These are phyloP conservation scores for Aureobasidium uvarum DNA, from an alignment of 2,329 filamentous ascomycete species.

Conservation along the genomic window DNA sequence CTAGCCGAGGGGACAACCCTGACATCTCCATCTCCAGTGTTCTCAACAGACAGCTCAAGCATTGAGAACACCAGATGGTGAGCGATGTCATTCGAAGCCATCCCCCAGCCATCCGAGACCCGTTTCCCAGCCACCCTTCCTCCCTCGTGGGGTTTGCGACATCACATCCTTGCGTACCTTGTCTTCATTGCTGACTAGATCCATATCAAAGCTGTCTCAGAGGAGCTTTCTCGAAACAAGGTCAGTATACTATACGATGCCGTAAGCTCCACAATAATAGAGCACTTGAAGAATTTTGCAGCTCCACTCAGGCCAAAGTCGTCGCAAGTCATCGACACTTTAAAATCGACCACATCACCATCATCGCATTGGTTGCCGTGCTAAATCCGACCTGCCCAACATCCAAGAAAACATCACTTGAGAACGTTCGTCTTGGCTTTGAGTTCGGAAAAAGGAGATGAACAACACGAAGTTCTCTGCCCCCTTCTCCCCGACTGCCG, in stretches of 20 bases:
- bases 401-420: constrained; percentile 8
- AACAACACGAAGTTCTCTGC: constrained; percentile 1
- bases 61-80: not conserved
- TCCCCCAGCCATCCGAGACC: constrained; percentile 13
- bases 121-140: constrained; percentile 6
- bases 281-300: not conserved
- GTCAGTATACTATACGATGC: not conserved
- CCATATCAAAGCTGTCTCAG: not conserved
- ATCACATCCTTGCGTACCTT: not conserved
- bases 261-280: not conserved
- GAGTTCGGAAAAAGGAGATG: constrained; percentile 18
- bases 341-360: not conserved
- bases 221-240: not conserved
- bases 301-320: not conserved
- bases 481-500: not conserved
- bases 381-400: constrained; percentile 3
- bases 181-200: not conserved
- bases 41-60: not conserved
- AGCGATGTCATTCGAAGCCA: not conserved
- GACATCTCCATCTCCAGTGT: not conserved
- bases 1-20: not conserved
- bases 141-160: constrained; percentile 3
- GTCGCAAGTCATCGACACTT: not conserved
- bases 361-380: constrained; percentile 6
- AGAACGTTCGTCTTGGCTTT: constrained; percentile 20